Base-by-base conservation (phyloP, 2,329 filamentous ascomycete genomes). In the Xylariaceae sp. region DNA sequence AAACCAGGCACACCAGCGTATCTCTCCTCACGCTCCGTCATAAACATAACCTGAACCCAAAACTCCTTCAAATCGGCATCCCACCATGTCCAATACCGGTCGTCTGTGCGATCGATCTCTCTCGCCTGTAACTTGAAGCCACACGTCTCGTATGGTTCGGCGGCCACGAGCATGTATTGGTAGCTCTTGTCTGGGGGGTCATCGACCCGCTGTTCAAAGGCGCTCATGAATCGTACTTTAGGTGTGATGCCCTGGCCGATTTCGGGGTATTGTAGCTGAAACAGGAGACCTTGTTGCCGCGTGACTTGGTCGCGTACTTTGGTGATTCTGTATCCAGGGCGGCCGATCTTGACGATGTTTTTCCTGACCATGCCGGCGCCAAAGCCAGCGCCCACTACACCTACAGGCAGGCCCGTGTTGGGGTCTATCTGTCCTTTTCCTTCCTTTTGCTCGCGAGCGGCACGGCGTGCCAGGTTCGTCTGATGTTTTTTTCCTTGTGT, bases 401-500 rank as follows among this genome's bases (percentile, higher is more conserved):
- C 90, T 2, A 88, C 81, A 7, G 91, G 89, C 32, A 90, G 73
- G 1, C 85, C 86, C 8, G 85, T 88, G 47, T 88, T 78, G 16
- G 84, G 83, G 68, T 88, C 85, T 63, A 88, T 76, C 55, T 88
- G 80, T 58, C 86, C 77, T 56, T 88, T 87, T 44, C 92, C 92
- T 66, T 97, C 90, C 71, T 92, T 91, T 71, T 95, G 89, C 74
- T 99, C 94, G 67, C 92, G 87, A n/a, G 94, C 94, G 6, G 93
- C 94, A 68, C 94, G 91, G 8, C 94, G 88, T 23, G 94, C 94
- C 46, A 99, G 86, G 76, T 99, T 99, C 55, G 94, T 97, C 78
- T 99, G 94, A 77, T 99, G 94, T 78, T 99, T 99, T 71, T 94
- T 91, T 53, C 94, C 94, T 76, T 99, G 94, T 3, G 94, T 99